Base-by-base conservation (phyloP, 2,329 filamentous ascomycete genomes). In the Colletotrichum spinosum region DNA sequence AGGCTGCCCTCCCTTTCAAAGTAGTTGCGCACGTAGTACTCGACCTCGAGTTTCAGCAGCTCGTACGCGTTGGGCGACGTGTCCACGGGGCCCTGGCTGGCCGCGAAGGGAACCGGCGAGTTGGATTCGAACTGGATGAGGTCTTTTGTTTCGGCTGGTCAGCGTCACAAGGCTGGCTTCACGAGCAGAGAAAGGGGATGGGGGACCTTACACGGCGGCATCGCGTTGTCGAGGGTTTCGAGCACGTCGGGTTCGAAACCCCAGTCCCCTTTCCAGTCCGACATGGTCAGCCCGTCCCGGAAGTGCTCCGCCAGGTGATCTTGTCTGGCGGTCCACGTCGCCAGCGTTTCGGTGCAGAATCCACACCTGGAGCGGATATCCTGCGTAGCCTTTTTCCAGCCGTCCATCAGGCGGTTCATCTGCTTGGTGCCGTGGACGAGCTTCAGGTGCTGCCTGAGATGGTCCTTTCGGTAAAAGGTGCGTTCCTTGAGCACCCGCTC, bases 401-500 rank as follows among this genome's bases (percentile, higher is more conserved):
- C 55, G 6, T 78, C 77, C 78, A 72, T 88, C 70, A 84, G 84
- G 81, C 70, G 74, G 10, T 66, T 75, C 70, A 66, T 76, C 59
- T 61, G 79, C 71, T 83, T 84, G 1, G 68, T 69, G 39, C 75
- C 72, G 41, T 82, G 80, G 0, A 82, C 77, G 2, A 81, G 71
- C 13, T 78, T 78, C 11, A 83, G 65, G 41, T 83, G 80, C 46
- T 83, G 80, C 1, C 76, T 72, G 2, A 83, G 68, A 60, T 83
- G 80, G 35, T 83, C 80, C 56, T 82, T 83, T 6, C 80, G 70
- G 37, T 78, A 79, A 53, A 82, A 83, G 0, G 76, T 77, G 2
- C 80, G 79, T 25, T 86, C 83, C 46, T 75, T 73, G 0, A 76
- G 55, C 0, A 75, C 72, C 8, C 86, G 83, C 25, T 86, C 82